A percentile compares a stretch with the other conserved stretches of the same genome.
Evolutionary conservation across 2,329 filamentous ascomycete genomes (phyloP).

Genomic region (Epichloe elymi): DNA sequence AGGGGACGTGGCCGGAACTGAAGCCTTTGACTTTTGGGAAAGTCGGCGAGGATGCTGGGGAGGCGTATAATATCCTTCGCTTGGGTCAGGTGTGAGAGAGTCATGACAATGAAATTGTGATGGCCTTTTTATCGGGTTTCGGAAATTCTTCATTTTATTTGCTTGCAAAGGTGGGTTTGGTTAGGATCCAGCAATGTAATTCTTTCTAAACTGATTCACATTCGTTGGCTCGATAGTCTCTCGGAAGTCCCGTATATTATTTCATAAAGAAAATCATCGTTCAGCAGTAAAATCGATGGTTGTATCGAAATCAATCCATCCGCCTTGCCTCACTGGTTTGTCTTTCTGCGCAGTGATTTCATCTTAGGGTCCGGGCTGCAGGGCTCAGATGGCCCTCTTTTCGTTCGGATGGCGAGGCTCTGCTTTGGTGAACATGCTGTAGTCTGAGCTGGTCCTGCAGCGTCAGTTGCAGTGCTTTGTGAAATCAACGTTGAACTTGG

Average conservation of each 20-base stretch:
- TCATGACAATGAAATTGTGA: not conserved
- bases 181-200: not conserved
- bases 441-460: not conserved
- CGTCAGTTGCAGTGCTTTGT: not conserved
- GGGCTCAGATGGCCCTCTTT: not conserved
- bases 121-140: not conserved
- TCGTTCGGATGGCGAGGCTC: not conserved
- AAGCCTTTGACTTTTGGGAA: conserved; percentile 11
- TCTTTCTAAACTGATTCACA: not conserved
- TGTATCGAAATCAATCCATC: too few relatives aligned
- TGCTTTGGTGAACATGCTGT: not conserved
- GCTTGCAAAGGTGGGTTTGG: not conserved
- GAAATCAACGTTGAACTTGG: not conserved
- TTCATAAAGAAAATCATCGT: not conserved
- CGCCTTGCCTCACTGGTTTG: too few relatives aligned
- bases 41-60: not conserved
- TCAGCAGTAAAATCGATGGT: not conserved
- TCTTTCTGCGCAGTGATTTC: not conserved
- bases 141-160: not conserved
- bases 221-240: not conserved
- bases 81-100: conserved; percentile 2
- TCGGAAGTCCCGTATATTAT: not conserved
- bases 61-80: conserved; percentile 6
- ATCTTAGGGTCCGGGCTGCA: not conserved
- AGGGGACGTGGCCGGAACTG: conserved; percentile 7